Evolutionary conservation across 805 yeast genomes (phyloP), one percentile per base, ranked within the genome.

Genomic region (Spathaspora sp.): DNA sequence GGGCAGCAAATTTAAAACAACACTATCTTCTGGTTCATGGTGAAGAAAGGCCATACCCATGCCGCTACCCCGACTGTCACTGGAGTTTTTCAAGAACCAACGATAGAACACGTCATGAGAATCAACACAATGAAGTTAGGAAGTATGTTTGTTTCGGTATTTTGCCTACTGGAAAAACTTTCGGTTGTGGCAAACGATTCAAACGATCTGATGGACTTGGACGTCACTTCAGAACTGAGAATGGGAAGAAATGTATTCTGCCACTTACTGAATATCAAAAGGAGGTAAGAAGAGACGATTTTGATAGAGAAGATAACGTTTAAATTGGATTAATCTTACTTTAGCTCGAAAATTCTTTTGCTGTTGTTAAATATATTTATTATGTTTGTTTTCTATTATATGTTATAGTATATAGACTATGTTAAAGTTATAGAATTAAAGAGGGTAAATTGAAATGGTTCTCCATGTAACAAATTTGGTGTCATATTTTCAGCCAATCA

Each of bases 1-100:
- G 98, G 50, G 96, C 97, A 0, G 94, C 94, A 67, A 94, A 94
- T 64, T 73, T 93, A 57, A 89, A 92, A 58, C 89, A 96, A 0
- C 99, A 93, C 68, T 72, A 8, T 23, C 29, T 23, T 12, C 44
- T 88, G 63, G 75, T 98, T 0, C 99, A 89, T 65, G 87, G 96
- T 0, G 87, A 86, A 61, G 94, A 87, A 61, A 70, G 90, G 49
- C 96, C 94, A 4, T 88, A 81, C 60, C 74, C 80, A 6, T 88
- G 96, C 67, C 72, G 78, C 10, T 75, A 80, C 2, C 40, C 40
- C 8, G 8, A 35, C 14, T 88, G 96, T 68, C 89, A 89, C 3
- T 87, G 87, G 64, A 87, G 92, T 0, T 88, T 88, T 61, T 78
- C 78, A 1, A 55, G 79, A 38, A 77, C 74, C 51, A 78, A 75